Evolutionary conservation across 1,139 yeast species (phyloP).

Genomic region (Sugiyamaella sp.): DNA sequence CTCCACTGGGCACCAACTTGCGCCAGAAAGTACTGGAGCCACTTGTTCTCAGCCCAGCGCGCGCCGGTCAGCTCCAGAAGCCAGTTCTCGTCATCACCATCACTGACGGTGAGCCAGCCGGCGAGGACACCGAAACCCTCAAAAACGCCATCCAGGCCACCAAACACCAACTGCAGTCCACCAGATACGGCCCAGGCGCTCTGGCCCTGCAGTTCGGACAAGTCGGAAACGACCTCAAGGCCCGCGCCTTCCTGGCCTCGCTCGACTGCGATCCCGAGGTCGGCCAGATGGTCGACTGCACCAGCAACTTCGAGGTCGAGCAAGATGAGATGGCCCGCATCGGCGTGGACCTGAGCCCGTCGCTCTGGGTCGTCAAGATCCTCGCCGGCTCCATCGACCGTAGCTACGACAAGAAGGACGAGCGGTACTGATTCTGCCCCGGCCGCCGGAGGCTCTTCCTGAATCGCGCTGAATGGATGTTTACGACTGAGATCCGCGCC

Average conservation of each 20-base stretch:
- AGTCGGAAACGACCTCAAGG: constrained; percentile 42
- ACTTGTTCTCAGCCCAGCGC: constrained; percentile 37
- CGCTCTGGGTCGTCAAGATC: constrained; percentile 41
- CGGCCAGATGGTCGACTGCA: constrained; percentile 41
- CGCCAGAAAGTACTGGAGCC: constrained; percentile 40
- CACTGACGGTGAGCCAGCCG: constrained; percentile 45
- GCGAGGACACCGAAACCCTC: constrained; percentile 37
- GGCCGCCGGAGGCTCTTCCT: background rate
- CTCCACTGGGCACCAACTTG: constrained; percentile 41
- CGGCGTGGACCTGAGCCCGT: constrained; percentile 39
- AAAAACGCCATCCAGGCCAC: constrained; percentile 37
- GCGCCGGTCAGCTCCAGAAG: constrained; percentile 34
- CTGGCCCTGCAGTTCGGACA: constrained; percentile 43
- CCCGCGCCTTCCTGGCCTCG: constrained; percentile 39
- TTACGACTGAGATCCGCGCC: no score
- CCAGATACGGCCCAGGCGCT: constrained; percentile 40
- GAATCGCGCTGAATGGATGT: background rate
- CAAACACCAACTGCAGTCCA: constrained; percentile 32
- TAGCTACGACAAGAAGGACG: constrained; percentile 40
- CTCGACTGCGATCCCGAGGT: constrained; percentile 39
- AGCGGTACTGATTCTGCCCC: constrained; percentile 22
- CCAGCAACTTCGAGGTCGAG: constrained; percentile 41
- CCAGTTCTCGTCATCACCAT: constrained; percentile 41
- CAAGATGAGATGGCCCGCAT: constrained; percentile 41
- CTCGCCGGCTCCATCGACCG: constrained; percentile 40